Conservation (phyloP, 805 yeast genomes). For the Kodamaea laetipori region DNA sequence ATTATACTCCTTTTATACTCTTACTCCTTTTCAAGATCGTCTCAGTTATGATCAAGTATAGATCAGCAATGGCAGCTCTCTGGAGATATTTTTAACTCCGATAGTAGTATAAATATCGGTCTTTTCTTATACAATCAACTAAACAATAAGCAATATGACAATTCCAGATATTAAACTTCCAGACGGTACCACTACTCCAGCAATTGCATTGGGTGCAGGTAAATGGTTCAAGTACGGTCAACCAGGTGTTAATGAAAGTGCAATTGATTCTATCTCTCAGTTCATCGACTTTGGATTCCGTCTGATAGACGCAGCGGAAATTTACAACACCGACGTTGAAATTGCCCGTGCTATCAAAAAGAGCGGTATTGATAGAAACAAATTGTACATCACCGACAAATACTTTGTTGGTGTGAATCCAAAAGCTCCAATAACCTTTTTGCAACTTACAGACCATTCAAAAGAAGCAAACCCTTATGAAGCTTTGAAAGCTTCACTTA, state of each 20-base stretch:
- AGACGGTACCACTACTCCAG: slow-evolving; percentile 41
- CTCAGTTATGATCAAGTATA: no score
- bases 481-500: slow-evolving; percentile 27
- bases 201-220: slow-evolving; percentile 47
- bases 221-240: slow-evolving; percentile 39
- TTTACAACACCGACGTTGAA: slow-evolving; percentile 60
- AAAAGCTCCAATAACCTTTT: no score
- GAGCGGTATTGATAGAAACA: slow-evolving; percentile 42
- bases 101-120: no score
- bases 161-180: slow-evolving; percentile 25
- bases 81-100: no score
- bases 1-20: no score
- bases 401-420: slow-evolving; percentile 32
- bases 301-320: slow-evolving; percentile 68
- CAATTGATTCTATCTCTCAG: slow-evolving; percentile 45
- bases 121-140: no score
- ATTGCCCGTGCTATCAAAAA: slow-evolving; percentile 52
- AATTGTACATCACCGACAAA: slow-evolving; percentile 62
- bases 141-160: no score
- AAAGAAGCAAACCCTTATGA: slow-evolving; percentile 34
- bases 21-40: no score
- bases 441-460: no score
- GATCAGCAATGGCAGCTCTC: no score
- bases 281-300: slow-evolving; percentile 55
- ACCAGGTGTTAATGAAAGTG: slow-evolving; percentile 27